Evolutionary conservation across 345 rosid genomes (phyloP).

Genomic region (Arabis alpina): DNA sequence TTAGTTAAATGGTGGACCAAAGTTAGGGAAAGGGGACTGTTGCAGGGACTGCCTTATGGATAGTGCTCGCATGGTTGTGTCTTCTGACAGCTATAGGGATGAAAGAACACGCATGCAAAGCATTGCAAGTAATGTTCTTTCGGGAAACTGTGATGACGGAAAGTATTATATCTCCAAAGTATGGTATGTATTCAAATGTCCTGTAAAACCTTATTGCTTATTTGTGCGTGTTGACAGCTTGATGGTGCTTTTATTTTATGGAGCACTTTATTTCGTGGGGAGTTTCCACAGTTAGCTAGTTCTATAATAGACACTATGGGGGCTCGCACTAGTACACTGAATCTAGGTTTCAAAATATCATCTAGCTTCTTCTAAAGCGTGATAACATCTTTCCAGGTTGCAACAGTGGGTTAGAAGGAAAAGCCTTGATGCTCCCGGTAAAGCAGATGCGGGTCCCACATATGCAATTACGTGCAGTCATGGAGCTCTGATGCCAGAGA

Average conservation of each 20-base stretch:
- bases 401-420: constrained; percentile 95
- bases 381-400: constrained; percentile 59
- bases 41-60: constrained; percentile 82
- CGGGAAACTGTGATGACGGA: constrained; percentile 73
- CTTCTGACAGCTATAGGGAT: constrained; percentile 90
- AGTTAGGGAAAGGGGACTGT: constrained; percentile 66
- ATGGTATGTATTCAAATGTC: constrained; percentile 61
- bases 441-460: constrained; percentile 90
- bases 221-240: constrained; percentile 22
- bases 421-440: constrained; percentile 86
- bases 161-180: constrained; percentile 71
- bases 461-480: constrained; percentile 74
- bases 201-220: constrained; percentile 23
- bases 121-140: constrained; percentile 63
- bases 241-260: constrained; percentile 18
- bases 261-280: constrained; percentile 15
- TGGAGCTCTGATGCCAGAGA: constrained; percentile 86
- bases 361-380: constrained; percentile 27
- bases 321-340: constrained; percentile 12
- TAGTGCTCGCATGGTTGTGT: constrained; percentile 68
- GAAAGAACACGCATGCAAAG: constrained; percentile 77
- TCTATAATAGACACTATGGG: constrained; percentile 10
- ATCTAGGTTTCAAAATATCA: constrained; percentile 15
- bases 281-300: constrained; percentile 21
- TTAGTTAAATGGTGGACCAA: constrained; percentile 85